Evolutionary conservation across 805 yeast species (phyloP).

Genomic region (Peterozyma xylosa): DNA sequence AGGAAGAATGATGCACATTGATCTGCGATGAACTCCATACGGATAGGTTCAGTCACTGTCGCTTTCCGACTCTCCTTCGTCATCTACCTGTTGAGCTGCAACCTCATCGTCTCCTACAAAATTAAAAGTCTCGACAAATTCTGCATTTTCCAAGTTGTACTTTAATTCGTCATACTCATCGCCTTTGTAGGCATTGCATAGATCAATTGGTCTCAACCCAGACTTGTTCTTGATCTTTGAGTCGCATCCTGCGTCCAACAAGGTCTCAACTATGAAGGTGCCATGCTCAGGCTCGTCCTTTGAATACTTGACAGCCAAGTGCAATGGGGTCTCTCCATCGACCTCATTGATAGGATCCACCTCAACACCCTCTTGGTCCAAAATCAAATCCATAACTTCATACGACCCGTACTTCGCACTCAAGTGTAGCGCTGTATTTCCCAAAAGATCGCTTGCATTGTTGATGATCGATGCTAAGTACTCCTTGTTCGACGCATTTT

Average conservation of each 20-base stretch:
- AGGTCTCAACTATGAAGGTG: constrained; percentile 63
- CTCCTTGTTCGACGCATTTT: constrained; percentile 26
- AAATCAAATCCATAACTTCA: constrained; percentile 73
- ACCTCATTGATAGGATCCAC: constrained; percentile 69
- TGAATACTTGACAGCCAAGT: constrained; percentile 73
- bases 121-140: constrained; percentile 38
- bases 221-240: constrained; percentile 52
- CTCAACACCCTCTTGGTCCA: constrained; percentile 88
- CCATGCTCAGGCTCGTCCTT: constrained; percentile 83
- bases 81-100: constrained; percentile 24
- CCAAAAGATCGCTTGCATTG: constrained; percentile 64
- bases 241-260: constrained; percentile 89
- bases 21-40: constrained; percentile 8
- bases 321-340: constrained; percentile 86
- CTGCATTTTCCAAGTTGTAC: constrained; percentile 73
- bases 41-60: constrained; percentile 23
- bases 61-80: constrained; percentile 23
- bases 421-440: constrained; percentile 75
- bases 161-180: constrained; percentile 48
- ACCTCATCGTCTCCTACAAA: constrained; percentile 28
- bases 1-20: not conserved
- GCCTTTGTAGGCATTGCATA: constrained; percentile 33
- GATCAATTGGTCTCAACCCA: constrained; percentile 70
- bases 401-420: constrained; percentile 78
- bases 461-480: constrained; percentile 50